Evolutionary conservation across 2,329 filamentous ascomycete species (phyloP), one percentile per base, ranked within the genome.

Genomic region (Rutstroemia sp.): DNA sequence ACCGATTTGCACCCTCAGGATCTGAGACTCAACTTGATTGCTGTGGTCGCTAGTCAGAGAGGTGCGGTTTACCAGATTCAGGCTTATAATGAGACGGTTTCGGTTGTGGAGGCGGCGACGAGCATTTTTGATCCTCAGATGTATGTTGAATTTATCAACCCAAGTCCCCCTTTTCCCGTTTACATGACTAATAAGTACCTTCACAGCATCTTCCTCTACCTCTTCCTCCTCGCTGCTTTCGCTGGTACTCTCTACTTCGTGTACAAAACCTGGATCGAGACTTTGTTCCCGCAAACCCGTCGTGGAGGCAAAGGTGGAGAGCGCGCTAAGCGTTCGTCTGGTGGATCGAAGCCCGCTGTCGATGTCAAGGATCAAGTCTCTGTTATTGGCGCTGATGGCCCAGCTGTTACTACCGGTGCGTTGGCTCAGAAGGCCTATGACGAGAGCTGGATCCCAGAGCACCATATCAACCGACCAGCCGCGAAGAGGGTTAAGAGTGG

Each of bases 231-330:
- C 54, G 85, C 80, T 60, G 82, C 80, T 61, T 95, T 95, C 71
- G 83, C 75, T 63, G 91, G 88, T 60, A 90, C 86, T 54, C 82
- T 87, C 71, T 96, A 92, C 83, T 96, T 96, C 74, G 90, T 96
- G 76, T 99, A 99, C 83, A 94, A 87, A 78, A 95, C 92, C 68
- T 97, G 92, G 91, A 88, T 99, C 74, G 89, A 91, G 68, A 86
- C 91, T 14, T 88, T 99, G 70, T 96, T 97, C 80, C 92, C 94
- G 49, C 90, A 96, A 79, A 85, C 87, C 64, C 88, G 90, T 77
- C 83, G 65, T 21, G 66, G 67, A 38, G 67, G 67, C 46, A 69
- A 69, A 57, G 67, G 67, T 49, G 65, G 65, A 16, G 67, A 68
- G 56, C 64, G 84, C 61, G 76, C 80, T 57, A 83, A 82, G 72